Evolutionary conservation across 495 filamentous ascomycete genomes (phyloP).

Genomic region (Penicillium simplicissimum): DNA sequence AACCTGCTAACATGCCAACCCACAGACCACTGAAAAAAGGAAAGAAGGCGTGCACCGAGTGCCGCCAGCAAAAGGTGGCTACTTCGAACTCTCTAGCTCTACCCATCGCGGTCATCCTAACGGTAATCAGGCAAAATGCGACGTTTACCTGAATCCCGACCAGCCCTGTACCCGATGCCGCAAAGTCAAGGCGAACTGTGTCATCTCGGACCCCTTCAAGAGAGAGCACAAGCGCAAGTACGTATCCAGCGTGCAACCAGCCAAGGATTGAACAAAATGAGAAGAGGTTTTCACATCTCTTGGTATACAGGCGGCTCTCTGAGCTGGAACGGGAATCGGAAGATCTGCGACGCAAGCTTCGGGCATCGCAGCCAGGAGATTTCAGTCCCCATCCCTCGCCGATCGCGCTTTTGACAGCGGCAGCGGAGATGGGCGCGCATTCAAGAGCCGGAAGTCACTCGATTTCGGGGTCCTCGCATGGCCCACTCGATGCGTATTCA

Average conservation of each 20-base stretch:
- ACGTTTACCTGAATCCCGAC: constrained; percentile 38
- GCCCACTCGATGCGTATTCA: constrained; percentile 17
- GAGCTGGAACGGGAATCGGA: constrained; percentile 42
- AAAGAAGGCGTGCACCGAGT: constrained; percentile 49
- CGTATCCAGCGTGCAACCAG: constrained; percentile 9
- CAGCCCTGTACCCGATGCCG: constrained; percentile 41
- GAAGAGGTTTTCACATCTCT: neutral
- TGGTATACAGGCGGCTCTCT: constrained; percentile 32
- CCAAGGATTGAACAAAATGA: neutral
- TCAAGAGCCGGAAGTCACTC: constrained; percentile 3
- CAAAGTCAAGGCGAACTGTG: constrained; percentile 38
- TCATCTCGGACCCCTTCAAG: constrained; percentile 46
- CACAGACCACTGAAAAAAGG: constrained; percentile 39
- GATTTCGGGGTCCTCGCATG: constrained; percentile 14
- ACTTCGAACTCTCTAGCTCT: neutral
- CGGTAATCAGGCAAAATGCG: constrained; percentile 39
- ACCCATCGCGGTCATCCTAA: neutral
- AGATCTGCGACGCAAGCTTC: constrained; percentile 38
- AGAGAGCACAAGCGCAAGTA: constrained; percentile 48
- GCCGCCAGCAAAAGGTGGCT: constrained; percentile 46
- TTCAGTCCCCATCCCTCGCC: constrained; percentile 29
- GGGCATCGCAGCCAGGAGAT: constrained; percentile 22
- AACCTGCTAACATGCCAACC: constrained; percentile 12
- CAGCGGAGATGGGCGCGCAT: constrained; percentile 31
- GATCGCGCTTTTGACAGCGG: constrained; percentile 32